phyloP scores from a whole-genome alignment of 192 early-diverging fungal species.

The Allomyces macrogynus region DNA sequence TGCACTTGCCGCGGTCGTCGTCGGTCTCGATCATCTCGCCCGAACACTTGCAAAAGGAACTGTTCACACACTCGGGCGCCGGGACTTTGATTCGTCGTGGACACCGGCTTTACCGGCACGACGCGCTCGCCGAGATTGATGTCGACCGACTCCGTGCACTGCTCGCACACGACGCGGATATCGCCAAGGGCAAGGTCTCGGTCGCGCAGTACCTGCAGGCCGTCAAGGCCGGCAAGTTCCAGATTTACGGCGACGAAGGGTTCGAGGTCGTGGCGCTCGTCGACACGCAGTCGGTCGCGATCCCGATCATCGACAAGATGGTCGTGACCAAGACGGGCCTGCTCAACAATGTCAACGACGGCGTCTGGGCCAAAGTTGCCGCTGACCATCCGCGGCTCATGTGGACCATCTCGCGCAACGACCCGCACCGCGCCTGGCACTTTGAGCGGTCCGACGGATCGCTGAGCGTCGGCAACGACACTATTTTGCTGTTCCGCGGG shows the following conservation, averaged over 20 bases:
- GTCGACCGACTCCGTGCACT: constrained; percentile 59
- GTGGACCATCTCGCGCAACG: constrained; percentile 60
- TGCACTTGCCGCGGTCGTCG: constrained; percentile 84
- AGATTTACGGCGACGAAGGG: constrained; percentile 80
- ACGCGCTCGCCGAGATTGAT: constrained; percentile 47
- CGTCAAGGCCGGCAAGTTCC: constrained; percentile 37
- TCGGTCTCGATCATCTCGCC: constrained; percentile 99
- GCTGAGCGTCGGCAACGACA: constrained; percentile 38
- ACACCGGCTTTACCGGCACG: constrained; percentile 60
- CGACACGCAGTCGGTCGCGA: constrained; percentile 15
- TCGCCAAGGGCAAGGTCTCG: constrained; percentile 39
- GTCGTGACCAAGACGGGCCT: constrained; percentile 63
- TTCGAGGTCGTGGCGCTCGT: constrained; percentile 84
- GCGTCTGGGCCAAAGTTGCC: constrained; percentile 72
- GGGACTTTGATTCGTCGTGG: constrained; percentile 94
- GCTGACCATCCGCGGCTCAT: constrained; percentile 63
- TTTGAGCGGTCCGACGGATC: constrained; percentile 89
- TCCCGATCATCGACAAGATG: constrained; percentile 75
- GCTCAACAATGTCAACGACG: constrained; percentile 91
- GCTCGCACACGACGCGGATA: constrained; percentile 50
- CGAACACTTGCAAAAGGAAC: constrained; percentile 95
- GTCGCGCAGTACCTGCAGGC: constrained; percentile 54
- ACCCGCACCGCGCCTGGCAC: constrained; percentile 77
- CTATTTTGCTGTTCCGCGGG: constrained; percentile 86
- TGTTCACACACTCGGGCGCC: constrained; percentile 94